Base-by-base conservation (phyloP, 768 basidiomycete genomes). In the Asterophora lycoperdoides region DNA sequence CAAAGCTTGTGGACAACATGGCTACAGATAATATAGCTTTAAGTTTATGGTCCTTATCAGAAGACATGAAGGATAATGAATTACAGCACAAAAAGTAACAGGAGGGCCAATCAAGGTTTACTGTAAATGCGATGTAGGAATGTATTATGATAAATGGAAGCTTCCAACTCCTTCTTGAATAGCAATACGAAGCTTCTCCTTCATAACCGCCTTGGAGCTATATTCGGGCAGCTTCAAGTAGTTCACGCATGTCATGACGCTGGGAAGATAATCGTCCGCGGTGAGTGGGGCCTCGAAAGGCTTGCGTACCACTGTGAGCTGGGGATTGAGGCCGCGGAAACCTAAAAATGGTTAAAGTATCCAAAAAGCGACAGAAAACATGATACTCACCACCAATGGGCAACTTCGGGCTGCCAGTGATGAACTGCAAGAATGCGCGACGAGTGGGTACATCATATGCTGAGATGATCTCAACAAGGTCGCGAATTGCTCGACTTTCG, bases 161-260 rank as follows among this genome's bases (percentile, higher is more conserved):
- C 91, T 92, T 44, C 93, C 93, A 49, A 91, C 86, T 35, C 96
- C 96, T 69, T 98, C 96, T 58, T 82, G 80, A 73, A 96, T 90
- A 32, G 96, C 95, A 28, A 80, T 74, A 44, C 74, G 73, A 56
- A 99, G 67, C 64, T 93, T 95, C 65, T 89, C 83, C 59, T 72
- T 76, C 83, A 98, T 86, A 33, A 90, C 82, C 30, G 74, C 78
- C 67, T 89, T 93, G 20, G 86, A 84, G 48, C 89, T 91, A 65
- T 98, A 98, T 61, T 97, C 93, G 0, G 95, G 95, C 56, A 97
- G 73, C 67, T 99, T 99, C 61, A 99, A 72, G 63, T 93, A 95
- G 68, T 93, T 93, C 52, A 93, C 94, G 66, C 96, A 99, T 3
- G 96, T 98, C 96, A 98, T 98, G 26, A 97, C 94, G 60, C 91